Percentiles rank a stretch among this genome's conserved stretches.
Evolutionary conservation across 371 early-diverging fungal genomes (phyloP).

Genomic region (Syncephalastrum monosporum): DNA sequence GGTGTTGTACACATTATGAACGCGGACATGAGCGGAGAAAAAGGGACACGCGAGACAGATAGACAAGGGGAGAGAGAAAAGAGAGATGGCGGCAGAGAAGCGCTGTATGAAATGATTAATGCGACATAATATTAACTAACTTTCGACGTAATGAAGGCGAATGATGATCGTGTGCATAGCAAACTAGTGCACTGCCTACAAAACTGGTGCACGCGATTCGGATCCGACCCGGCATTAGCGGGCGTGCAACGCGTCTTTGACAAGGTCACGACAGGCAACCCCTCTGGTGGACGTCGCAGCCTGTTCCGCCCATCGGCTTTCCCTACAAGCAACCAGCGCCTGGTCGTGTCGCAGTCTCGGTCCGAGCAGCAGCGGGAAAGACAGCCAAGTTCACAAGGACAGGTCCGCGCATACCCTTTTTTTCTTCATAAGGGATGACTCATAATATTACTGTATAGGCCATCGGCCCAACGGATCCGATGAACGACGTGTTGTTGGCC

Average conservation of each 20-base stretch:
- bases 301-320: slow-evolving; percentile 1
- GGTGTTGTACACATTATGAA: background rate
- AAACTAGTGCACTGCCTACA: slow-evolving; percentile 38
- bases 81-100: background rate
- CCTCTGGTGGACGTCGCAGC: slow-evolving; percentile 4
- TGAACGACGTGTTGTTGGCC: slow-evolving; percentile 37
- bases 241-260: slow-evolving; percentile 35
- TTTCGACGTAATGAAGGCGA: slow-evolving; percentile 10
- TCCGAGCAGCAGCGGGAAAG: slow-evolving; percentile 3
- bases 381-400: slow-evolving; percentile 1
- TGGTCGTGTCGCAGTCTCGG: slow-evolving; percentile 4
- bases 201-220: slow-evolving; percentile 32
- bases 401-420: too few relatives aligned
- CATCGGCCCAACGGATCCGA: slow-evolving; percentile 12
- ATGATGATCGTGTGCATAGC: slow-evolving; percentile 37
- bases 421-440: background rate
- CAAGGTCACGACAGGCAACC: slow-evolving; percentile 21
- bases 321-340: slow-evolving; percentile 3
- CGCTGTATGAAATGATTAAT: slow-evolving; percentile 1
- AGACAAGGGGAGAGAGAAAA: slow-evolving; percentile 5
- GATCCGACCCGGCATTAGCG: slow-evolving; percentile 28
- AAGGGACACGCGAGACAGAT: too few relatives aligned
- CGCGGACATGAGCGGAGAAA: too few relatives aligned
- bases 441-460: background rate
- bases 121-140: slow-evolving; percentile 7